phyloP scores from a whole-genome alignment of 2,329 filamentous ascomycete genomes.

The Cladophialophora chaetospira region DNA sequence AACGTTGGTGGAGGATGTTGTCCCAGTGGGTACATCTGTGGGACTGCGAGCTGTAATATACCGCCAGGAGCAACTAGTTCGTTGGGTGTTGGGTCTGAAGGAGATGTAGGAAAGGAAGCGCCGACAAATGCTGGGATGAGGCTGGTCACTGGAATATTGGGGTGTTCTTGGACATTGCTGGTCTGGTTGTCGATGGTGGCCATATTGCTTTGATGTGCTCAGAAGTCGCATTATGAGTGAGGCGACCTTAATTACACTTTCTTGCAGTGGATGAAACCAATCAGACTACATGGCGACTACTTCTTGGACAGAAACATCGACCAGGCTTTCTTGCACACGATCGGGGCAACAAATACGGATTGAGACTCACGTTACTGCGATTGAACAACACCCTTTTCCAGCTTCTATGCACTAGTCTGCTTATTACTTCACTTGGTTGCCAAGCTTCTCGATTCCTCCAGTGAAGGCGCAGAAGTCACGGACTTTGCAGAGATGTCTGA shows the following conservation, averaged over 20 bases:
- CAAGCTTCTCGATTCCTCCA: too few species aligned
- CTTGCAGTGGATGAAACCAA: background rate
- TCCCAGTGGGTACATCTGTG: constrained; percentile 74
- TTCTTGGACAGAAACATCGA: too few species aligned
- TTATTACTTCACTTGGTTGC: too few species aligned
- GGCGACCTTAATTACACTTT: background rate
- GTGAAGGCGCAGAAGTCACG: too few species aligned
- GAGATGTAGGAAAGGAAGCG: constrained; percentile 46
- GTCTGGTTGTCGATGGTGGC: background rate
- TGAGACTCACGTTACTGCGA: too few species aligned
- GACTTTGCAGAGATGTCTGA: too few species aligned
- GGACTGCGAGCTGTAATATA: constrained; percentile 63
- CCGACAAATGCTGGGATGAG: constrained; percentile 21
- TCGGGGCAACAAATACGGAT: too few species aligned
- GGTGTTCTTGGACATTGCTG: background rate
- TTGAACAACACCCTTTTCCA: too few species aligned
- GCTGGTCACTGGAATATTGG: background rate
- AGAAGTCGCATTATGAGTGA: background rate
- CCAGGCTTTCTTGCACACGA: too few species aligned
- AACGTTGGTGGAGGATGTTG: constrained; percentile 79
- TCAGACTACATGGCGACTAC: background rate
- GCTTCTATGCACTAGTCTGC: too few species aligned
- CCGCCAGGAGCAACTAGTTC: constrained; percentile 41
- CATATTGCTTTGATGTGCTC: background rate
- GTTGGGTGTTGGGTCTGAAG: constrained; percentile 48